Base-by-base conservation (phyloP, 352 stramenopile genomes). In the Phytopythium litorale region DNA sequence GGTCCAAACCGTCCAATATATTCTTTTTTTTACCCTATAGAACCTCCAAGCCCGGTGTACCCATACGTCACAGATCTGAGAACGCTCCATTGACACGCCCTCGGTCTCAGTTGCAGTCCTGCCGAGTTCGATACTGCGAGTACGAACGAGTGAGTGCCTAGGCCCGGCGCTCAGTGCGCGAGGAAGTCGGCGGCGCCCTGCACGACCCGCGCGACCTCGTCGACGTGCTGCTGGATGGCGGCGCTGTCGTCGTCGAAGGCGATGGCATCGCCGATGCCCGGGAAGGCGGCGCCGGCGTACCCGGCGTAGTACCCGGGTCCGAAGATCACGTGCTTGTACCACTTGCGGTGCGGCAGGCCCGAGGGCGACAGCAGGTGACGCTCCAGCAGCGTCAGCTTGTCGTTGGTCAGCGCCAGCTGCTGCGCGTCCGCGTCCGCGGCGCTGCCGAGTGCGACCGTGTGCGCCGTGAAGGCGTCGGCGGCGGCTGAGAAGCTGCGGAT, bases 311-410 rank as follows among this genome's bases (percentile, higher is more conserved):
- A 81, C 25, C 72, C 72, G 13, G 72, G 72, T 0, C 72, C 72
- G 37, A 81, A 81, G 58, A 81, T 73, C 42, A 81, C 70, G 61
- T 81, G 72, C 59, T 71, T 71, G 65, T 69, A 81, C 72, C 72
- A 81, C 16, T 64, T 57, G 43, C 72, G 72, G 56, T 81, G 72
- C 33, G 67, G 72, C 33, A 81, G 63, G 7, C 72, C 72, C 13
- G 58, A n/a, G 8, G 75, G 64, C 15, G 52, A 52, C 37, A 76
- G 64, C n/a, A 81, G 67, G 62, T 76, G 52, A 28, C 72, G 66
- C 65, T 81, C 73, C 25, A 76, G 60, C 48, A 43, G 66, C 25
- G 76, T 66, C 21, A 81, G 67, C 59, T 76, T 73, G 37, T 76
- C 60, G 67, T 81, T 81, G 53, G 7, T 57, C 40, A 30, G 46